These are phyloP conservation scores for Diplodia sapinea DNA, from an alignment of 2,329 filamentous ascomycete species.

Conservation along the genomic window DNA sequence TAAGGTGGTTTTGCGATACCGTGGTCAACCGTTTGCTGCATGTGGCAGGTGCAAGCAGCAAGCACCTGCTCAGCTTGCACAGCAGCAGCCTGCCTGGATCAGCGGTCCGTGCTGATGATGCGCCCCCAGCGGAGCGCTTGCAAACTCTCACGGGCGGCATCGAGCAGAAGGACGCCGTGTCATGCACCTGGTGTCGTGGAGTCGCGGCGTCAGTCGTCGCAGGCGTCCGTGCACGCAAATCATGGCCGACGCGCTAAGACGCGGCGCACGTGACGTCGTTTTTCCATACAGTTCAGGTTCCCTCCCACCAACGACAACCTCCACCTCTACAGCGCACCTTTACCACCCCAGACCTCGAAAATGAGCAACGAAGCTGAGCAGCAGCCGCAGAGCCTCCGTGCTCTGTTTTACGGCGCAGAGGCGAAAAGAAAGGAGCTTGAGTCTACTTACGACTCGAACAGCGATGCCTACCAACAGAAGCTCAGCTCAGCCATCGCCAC, in stretches of 20 bases:
- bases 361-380: constrained; percentile 47
- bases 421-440: constrained; percentile 64
- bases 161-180: not conserved
- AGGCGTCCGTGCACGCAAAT: not conserved
- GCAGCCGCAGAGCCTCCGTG: constrained; percentile 60
- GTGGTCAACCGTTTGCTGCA: not conserved
- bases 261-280: constrained; percentile 12
- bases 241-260: constrained; percentile 16
- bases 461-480: constrained; percentile 69
- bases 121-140: no score
- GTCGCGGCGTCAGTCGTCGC: not conserved
- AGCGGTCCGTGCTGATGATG: not conserved
- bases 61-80: not conserved
- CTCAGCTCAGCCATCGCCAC: constrained; percentile 70
- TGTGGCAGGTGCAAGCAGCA: not conserved
- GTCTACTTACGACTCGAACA: constrained; percentile 67
- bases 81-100: not conserved
- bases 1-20: not conserved
- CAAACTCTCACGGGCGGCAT: not conserved
- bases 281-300: constrained; percentile 6
- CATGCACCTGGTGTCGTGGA: not conserved
- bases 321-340: not conserved
- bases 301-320: not conserved
- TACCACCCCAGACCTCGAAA: not conserved
- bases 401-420: constrained; percentile 63